Conservation (phyloP, 495 filamentous ascomycete species). For the Coniosporium apollinis region DNA sequence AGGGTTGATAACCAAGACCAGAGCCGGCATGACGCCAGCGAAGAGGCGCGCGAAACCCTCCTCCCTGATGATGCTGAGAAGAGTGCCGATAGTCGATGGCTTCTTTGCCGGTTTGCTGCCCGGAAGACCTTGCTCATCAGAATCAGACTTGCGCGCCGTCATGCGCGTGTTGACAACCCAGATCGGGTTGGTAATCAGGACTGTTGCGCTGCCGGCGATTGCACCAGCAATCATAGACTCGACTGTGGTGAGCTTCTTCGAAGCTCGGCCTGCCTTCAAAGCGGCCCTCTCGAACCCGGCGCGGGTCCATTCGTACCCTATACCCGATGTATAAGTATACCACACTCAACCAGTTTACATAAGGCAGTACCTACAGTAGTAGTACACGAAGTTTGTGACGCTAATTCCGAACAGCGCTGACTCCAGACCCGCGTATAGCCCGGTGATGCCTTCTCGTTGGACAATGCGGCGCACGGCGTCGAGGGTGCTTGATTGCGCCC, state of each 20-base stretch:
- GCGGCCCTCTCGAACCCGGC: conserved; percentile 75
- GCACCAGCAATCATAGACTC: conserved; percentile 92
- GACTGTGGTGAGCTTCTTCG: conserved; percentile 68
- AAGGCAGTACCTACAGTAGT: conserved; percentile 55
- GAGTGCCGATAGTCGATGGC: conserved; percentile 60
- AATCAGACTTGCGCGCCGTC: conserved; percentile 62
- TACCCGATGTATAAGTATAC: neutral
- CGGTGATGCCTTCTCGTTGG: conserved; percentile 71
- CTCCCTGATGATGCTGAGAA: conserved; percentile 55
- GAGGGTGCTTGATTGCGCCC: conserved; percentile 64
- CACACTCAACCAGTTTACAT: too few species aligned
- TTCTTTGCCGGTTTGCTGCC: conserved; percentile 27
- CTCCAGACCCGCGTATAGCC: conserved; percentile 76
- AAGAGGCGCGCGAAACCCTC: conserved; percentile 79
- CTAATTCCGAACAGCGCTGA: conserved; percentile 93
- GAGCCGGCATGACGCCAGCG: conserved; percentile 77
- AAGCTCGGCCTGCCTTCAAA: conserved; percentile 51
- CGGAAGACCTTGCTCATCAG: conserved; percentile 36
- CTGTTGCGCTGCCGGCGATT: conserved; percentile 85
- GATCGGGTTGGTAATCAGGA: conserved; percentile 91
- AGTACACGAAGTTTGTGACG: conserved; percentile 98
- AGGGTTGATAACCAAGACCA: conserved; percentile 91
- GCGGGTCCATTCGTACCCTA: conserved; percentile 90
- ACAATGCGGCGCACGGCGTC: conserved; percentile 76
- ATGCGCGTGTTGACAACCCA: conserved; percentile 98